Conservation (phyloP, 2,329 filamentous ascomycete species). For the Sphaerulina vaccinii region DNA sequence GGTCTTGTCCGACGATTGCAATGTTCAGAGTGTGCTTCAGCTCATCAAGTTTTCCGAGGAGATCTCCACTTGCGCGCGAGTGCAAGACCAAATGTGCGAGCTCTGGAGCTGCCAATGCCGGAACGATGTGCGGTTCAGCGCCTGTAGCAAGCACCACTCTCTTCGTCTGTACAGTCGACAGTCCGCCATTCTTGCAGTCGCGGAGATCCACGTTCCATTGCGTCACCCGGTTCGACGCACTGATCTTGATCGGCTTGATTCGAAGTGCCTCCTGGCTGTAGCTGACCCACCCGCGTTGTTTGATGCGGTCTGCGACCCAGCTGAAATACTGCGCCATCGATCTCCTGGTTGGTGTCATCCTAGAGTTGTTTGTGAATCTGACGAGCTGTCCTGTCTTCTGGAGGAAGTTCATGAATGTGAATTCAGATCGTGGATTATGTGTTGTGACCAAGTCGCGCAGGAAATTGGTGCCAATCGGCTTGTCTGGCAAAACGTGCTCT, state of each 20-base stretch:
- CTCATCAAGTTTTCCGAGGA: slow-evolving; percentile 22
- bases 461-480: slow-evolving; percentile 25
- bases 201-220: slow-evolving; percentile 24
- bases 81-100: slow-evolving; percentile 21
- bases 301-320: slow-evolving; percentile 31
- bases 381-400: slow-evolving; percentile 31
- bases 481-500: slow-evolving; percentile 25
- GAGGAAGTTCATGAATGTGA: slow-evolving; percentile 35
- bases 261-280: slow-evolving; percentile 27
- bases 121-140: slow-evolving; percentile 21
- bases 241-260: slow-evolving; percentile 21
- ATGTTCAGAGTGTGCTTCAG: slow-evolving; percentile 22
- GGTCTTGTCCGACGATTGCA: slow-evolving; percentile 29
- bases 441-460: slow-evolving; percentile 33
- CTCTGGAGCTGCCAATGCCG: slow-evolving; percentile 18
- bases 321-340: slow-evolving; percentile 31
- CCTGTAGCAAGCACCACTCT: slow-evolving; percentile 27
- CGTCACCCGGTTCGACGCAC: slow-evolving; percentile 14
- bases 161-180: slow-evolving; percentile 23
- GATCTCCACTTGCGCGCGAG: slow-evolving; percentile 17
- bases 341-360: slow-evolving; percentile 26
- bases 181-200: slow-evolving; percentile 18
- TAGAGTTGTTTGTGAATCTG: slow-evolving; percentile 32
- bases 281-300: slow-evolving; percentile 27
- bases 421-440: slow-evolving; percentile 32